These are phyloP conservation scores for Pichia sp. DNA, from an alignment of 1,139 yeast species.

Conservation along the genomic window DNA sequence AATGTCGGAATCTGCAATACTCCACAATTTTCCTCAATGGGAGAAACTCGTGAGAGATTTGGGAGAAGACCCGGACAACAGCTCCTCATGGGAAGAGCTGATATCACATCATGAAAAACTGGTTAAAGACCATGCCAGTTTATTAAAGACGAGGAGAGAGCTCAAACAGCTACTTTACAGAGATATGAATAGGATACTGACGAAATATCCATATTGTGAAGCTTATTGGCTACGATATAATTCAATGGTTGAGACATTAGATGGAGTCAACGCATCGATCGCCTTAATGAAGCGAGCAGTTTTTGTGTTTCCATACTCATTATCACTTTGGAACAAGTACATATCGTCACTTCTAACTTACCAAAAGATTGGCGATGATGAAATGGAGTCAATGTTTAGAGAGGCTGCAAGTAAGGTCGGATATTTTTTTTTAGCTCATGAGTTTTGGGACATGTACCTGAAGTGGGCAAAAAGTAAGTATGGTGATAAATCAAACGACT, in stretches of 20 bases:
- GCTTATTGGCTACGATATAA: conserved; percentile 57
- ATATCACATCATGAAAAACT: conserved; percentile 19
- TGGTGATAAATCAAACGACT: conserved; percentile 26
- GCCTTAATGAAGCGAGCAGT: conserved; percentile 41
- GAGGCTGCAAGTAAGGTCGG: conserved; percentile 41
- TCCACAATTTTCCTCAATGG: conserved; percentile 24
- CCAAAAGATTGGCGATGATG: conserved; percentile 25
- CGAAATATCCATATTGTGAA: conserved; percentile 48
- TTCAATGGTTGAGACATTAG: conserved; percentile 45
- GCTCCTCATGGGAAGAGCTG: conserved; percentile 19
- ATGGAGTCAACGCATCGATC: conserved; percentile 46
- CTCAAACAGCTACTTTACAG: conserved; percentile 21
- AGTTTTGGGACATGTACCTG: conserved; percentile 59
- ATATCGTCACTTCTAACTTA: conserved; percentile 31
- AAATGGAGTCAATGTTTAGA: conserved; percentile 35
- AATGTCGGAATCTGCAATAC: conserved; percentile 7
- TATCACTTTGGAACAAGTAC: conserved; percentile 65
- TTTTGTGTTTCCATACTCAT: conserved; percentile 43
- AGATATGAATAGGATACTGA: conserved; percentile 36
- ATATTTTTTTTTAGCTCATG: conserved; percentile 51
- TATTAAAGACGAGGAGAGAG: conserved; percentile 11
- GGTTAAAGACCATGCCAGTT: conserved; percentile 16
- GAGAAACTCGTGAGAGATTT: conserved; percentile 14
- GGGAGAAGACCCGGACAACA: conserved; percentile 19
- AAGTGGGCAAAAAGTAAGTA: conserved; percentile 36